Evolutionary conservation across 148 eudicot species (phyloP).

Genomic region (Nyssa sinensis): DNA sequence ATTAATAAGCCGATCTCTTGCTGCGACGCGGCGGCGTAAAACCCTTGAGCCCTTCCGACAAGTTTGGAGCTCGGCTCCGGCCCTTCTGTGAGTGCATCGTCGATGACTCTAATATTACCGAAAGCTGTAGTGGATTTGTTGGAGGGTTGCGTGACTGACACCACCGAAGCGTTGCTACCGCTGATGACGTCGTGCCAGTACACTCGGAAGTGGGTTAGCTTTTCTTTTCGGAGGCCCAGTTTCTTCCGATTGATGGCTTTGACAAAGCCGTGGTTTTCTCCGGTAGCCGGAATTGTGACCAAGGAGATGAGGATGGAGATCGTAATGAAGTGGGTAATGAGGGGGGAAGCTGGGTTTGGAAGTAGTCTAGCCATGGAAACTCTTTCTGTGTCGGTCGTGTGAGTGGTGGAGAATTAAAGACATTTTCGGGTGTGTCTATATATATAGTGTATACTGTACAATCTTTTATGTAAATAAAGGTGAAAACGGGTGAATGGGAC

Average conservation of each 20-base stretch:
- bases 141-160: constrained; percentile 26
- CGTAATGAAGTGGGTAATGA: background rate
- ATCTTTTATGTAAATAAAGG: too few relatives aligned
- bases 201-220: constrained; percentile 45
- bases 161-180: constrained; percentile 44
- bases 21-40: constrained; percentile 31
- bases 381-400: too few relatives aligned
- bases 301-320: background rate
- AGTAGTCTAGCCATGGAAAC: background rate
- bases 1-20: constrained; percentile 30
- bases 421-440: too few relatives aligned
- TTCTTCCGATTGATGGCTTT: background rate
- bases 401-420: too few relatives aligned
- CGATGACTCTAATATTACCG: constrained; percentile 38
- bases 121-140: constrained; percentile 29
- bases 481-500: too few relatives aligned
- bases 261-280: background rate
- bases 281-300: background rate
- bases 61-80: constrained; percentile 26
- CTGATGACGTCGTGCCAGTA: constrained; percentile 61
- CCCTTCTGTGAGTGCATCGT: constrained; percentile 32
- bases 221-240: constrained; percentile 27
- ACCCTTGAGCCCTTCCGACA: constrained; percentile 43
- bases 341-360: background rate
- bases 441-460: too few relatives aligned